Evolutionary conservation across 2,329 filamentous ascomycete species (phyloP), one percentile per base, ranked within the genome.

Genomic region (Alternaria triticimaculans): DNA sequence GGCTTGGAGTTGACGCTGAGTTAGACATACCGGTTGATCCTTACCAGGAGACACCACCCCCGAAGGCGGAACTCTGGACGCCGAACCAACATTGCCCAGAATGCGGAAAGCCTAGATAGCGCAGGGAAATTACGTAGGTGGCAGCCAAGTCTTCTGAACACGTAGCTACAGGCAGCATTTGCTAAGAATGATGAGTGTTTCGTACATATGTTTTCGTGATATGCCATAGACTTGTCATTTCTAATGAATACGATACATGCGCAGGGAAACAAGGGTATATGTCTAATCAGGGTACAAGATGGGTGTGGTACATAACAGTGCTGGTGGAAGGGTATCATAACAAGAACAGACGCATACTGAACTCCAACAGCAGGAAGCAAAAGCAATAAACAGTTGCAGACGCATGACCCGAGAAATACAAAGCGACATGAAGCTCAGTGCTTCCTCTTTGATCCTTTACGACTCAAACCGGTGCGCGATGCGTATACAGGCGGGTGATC

Each of bases 391-490:
- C 49, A 53, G 23, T 37, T 5, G 5, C 6, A n/a, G 9, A 53
- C 37, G 20, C 4, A 18, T 18, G n/a, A 41, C n/a, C n/a, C 33
- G 15, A 41, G 8, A 9, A 1, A 5, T 41, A 18, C 4, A 41
- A 6, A 18, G 15, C 6, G n/a, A 41, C 15, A 41, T 41, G 9
- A n/a, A 46, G 43, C 44, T 58, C 26, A 64, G 6, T 58, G 28
- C 61, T 64, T 66, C 60, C 48, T 55, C 54, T 44, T 66, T 4
- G 55, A 62, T 25, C 54, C 53, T 21, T 62, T 64, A 2, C 64
- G 30, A 8, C 53, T 53, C 54, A 66, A 15, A 7, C 46, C 53
- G 1, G 53, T 50, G 21, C 61, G 57, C 10, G 64, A 55, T 25
- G 41, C 50, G 57, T 60, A 55, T 26, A 20, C 28, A 23, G 60